These are phyloP conservation scores for Aspergillus sergii DNA, from an alignment of 2,329 filamentous ascomycete genomes.

Conservation along the genomic window DNA sequence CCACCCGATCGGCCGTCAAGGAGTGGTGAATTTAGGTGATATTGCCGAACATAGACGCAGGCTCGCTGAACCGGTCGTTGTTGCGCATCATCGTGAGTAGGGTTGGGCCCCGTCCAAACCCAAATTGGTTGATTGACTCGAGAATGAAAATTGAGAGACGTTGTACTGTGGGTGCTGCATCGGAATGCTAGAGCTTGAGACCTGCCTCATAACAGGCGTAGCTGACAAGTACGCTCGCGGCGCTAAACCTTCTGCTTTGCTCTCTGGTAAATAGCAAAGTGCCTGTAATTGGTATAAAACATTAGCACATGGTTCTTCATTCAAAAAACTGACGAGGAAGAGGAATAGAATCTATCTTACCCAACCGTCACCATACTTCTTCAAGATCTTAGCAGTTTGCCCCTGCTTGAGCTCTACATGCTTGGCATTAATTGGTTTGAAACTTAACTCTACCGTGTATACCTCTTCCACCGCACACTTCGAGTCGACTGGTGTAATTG, in stretches of 20 bases:
- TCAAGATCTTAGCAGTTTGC: not conserved
- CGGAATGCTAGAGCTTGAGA: not conserved
- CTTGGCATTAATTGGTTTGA: not conserved
- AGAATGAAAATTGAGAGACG: not conserved
- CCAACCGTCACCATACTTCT: not conserved
- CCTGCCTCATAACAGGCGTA: not conserved
- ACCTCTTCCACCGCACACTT: not conserved
- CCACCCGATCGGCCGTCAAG: too few species aligned
- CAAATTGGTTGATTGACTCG: not conserved
- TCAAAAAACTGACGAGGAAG: not conserved
- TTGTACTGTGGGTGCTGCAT: not conserved
- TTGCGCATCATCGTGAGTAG: not conserved
- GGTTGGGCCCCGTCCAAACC: not conserved
- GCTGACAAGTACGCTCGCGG: not conserved
- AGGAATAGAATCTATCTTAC: not conserved
- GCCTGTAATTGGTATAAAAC: not conserved
- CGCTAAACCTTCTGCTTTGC: not conserved
- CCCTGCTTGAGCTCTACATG: not conserved
- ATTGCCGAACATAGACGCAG: not conserved
- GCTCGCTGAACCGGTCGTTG: not conserved
- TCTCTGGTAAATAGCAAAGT: not conserved
- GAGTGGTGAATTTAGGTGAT: too few species aligned
- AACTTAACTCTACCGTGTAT: not conserved
- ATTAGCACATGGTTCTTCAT: not conserved
- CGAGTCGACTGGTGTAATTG: not conserved